phyloP scores from a whole-genome alignment of 345 rosid species.

The Eucalyptus caleyi region DNA sequence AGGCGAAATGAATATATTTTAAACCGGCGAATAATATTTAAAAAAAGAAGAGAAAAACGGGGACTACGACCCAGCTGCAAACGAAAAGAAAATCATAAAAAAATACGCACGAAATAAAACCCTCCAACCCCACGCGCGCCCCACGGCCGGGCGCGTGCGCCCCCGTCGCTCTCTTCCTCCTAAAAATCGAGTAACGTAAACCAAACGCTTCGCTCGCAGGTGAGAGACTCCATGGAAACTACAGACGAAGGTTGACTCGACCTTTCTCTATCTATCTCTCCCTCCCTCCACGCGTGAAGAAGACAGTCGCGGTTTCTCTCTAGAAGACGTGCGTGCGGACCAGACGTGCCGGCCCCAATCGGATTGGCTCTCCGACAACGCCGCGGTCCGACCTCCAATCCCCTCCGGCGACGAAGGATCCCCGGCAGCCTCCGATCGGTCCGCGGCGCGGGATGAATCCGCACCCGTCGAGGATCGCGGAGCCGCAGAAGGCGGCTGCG shows the following conservation, averaged over 20 bases:
- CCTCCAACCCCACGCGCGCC: not conserved
- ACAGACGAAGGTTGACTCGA: not conserved
- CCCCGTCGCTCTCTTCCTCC: not conserved
- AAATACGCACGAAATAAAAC: not conserved
- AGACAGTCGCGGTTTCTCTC: not conserved
- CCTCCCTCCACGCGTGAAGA: not conserved
- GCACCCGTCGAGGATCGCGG: not conserved
- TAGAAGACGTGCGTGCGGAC: not conserved
- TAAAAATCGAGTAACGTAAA: not conserved
- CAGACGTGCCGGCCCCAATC: not conserved
- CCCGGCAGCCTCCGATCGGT: not conserved
- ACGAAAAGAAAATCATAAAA: not conserved
- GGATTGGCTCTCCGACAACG: not conserved
- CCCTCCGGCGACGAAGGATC: too few species aligned
- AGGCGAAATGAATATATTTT: not conserved
- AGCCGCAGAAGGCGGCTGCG: conserved; percentile 7
- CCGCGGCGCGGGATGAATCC: not conserved
- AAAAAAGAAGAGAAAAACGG: not conserved
- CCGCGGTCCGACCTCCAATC: not conserved
- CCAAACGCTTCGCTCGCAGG: not conserved
- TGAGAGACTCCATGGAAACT: not conserved
- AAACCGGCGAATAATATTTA: not conserved
- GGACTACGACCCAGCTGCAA: not conserved
- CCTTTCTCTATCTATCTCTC: not conserved
- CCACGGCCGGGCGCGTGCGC: not conserved